phyloP scores from a whole-genome alignment of 176 grass and related monocot genomes.

The Lolium perenne region DNA sequence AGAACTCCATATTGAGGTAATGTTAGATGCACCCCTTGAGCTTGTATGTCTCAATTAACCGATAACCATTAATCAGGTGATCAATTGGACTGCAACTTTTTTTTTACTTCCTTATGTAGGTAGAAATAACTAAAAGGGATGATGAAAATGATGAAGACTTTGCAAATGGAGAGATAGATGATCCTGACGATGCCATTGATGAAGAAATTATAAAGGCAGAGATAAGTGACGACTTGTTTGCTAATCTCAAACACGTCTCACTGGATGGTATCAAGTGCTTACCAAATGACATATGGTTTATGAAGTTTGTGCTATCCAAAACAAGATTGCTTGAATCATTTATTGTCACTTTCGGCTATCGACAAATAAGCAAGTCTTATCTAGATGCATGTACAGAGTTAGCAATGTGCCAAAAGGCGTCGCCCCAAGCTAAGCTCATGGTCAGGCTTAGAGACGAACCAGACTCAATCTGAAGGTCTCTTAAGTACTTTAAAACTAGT shows the following conservation, averaged over 20 bases:
- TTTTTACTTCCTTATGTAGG: slow-evolving; percentile 17
- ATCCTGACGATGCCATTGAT: background rate
- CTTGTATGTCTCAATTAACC: background rate
- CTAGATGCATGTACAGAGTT: background rate
- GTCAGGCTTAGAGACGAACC: background rate
- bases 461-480: no score
- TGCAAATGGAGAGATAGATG: background rate
- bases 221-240: slow-evolving; percentile 21
- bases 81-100: background rate
- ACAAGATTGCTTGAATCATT: slow-evolving; percentile 6
- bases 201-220: background rate
- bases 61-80: background rate
- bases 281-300: slow-evolving; percentile 8
- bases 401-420: background rate
- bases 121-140: background rate
- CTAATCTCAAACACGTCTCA: slow-evolving; percentile 2
- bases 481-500: background rate
- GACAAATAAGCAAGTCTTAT: background rate
- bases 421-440: background rate
- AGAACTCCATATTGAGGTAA: slow-evolving; percentile 3
- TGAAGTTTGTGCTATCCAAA: slow-evolving; percentile 20
- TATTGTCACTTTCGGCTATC: background rate
- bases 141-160: background rate
- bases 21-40: background rate
- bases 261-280: background rate